Percentiles rank a stretch among this genome's conserved stretches.
Conservation (phyloP, 331 rosid species). For the Rosa hybrid region DNA sequence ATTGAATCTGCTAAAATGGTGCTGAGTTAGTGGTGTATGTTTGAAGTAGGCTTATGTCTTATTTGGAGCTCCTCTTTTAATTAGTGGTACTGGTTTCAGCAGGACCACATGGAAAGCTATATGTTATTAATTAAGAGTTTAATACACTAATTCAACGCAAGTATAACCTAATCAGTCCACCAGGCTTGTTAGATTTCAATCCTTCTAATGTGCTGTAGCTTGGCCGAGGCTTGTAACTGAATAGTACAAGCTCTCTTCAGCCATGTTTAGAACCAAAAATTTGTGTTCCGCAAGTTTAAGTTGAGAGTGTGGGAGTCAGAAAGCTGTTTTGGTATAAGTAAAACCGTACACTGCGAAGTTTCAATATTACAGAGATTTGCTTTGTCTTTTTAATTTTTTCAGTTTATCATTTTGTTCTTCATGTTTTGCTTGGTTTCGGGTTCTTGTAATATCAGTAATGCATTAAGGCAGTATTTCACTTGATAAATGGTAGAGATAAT, state of each 20-base stretch:
- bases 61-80: constrained; percentile 15
- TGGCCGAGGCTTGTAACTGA: not conserved
- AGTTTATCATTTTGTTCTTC: not conserved
- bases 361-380: not conserved
- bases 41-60: constrained; percentile 41
- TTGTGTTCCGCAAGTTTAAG: not conserved
- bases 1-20: constrained; percentile 24
- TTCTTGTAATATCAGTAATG: too few relatives aligned
- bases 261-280: not conserved
- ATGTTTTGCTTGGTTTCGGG: not conserved
- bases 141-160: constrained; percentile 12
- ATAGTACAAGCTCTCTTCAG: not conserved
- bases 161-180: not conserved
- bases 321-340: too few relatives aligned
- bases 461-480: not conserved
- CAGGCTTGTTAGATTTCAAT: not conserved
- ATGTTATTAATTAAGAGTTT: constrained; percentile 12
- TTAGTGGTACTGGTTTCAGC: constrained; percentile 46
- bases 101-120: constrained; percentile 55
- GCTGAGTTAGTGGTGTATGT: constrained; percentile 37
- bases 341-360: not conserved
- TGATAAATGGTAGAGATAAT: not conserved
- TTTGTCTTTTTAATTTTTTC: not conserved
- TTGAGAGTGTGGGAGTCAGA: too few relatives aligned
- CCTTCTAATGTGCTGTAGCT: not conserved